A percentile compares a stretch with the other conserved stretches of the same genome.
Evolutionary conservation across 768 basidiomycete species (phyloP).

Genomic region (Aureoboletus auriporus): DNA sequence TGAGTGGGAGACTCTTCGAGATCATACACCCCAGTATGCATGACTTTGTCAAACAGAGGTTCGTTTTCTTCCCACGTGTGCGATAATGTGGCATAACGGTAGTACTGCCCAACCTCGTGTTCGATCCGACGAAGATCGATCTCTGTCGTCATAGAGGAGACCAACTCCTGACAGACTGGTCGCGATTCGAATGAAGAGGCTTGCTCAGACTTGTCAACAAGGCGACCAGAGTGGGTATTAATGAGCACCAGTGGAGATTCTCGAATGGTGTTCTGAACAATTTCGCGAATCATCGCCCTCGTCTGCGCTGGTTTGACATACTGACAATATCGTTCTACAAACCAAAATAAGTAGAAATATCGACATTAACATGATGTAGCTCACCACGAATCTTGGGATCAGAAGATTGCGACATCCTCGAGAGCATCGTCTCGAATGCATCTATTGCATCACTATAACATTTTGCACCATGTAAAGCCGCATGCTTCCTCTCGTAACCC

Average conservation of each 20-base stretch:
- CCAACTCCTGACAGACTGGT: not conserved
- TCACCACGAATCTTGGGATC: too few relatives aligned
- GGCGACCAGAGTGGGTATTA: not conserved
- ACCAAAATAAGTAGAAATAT: too few relatives aligned
- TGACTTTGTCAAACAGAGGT: not conserved
- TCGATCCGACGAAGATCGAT: not conserved
- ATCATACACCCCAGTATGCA: not conserved
- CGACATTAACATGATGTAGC: too few relatives aligned
- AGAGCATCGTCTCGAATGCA: too few relatives aligned
- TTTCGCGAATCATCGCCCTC: not conserved
- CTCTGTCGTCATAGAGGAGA: not conserved
- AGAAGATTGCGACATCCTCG: too few relatives aligned
- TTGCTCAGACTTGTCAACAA: not conserved
- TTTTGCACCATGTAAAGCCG: too few relatives aligned
- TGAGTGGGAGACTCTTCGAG: not conserved
- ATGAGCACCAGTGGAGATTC: not conserved
- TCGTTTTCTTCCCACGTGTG: conserved; percentile 6
- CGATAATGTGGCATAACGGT: conserved; percentile 3
- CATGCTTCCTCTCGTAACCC: too few relatives aligned
- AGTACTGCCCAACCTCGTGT: not conserved
- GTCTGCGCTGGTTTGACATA: not conserved
- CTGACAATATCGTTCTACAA: too few relatives aligned
- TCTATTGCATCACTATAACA: too few relatives aligned
- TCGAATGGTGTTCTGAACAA: not conserved
- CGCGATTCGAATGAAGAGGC: not conserved